Evolutionary conservation across 441 rosid genomes (phyloP).

Genomic region (Dalechampia spathulata): DNA sequence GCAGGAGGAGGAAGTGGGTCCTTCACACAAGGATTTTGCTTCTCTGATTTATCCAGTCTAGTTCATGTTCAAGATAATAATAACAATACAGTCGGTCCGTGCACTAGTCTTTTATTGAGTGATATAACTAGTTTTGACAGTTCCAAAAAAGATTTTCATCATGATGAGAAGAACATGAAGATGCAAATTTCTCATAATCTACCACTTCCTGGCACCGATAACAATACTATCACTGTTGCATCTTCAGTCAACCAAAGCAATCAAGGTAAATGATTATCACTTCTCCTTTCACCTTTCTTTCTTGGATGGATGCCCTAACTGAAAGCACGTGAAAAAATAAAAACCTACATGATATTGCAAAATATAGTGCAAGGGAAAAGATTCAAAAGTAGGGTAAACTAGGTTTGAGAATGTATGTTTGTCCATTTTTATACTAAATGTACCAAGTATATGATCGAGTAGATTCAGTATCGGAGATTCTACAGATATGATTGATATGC

Average conservation of each 20-base stretch:
- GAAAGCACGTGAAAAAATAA: not conserved
- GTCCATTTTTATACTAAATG: slow-evolving; percentile 8
- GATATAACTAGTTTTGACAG: too few species aligned
- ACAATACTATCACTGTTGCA: slow-evolving; percentile 36
- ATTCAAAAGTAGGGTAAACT: slow-evolving; percentile 11
- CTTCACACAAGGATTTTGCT: slow-evolving; percentile 44
- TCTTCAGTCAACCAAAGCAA: slow-evolving; percentile 42
- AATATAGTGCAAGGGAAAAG: not conserved
- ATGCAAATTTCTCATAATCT: slow-evolving; percentile 39
- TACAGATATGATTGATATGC: slow-evolving; percentile 17
- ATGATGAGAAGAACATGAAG: slow-evolving; percentile 30
- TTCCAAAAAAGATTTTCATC: slow-evolving; percentile 36
- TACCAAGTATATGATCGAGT: not conserved
- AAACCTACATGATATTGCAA: too few species aligned
- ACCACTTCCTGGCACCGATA: slow-evolving; percentile 14
- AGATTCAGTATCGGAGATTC: not conserved
- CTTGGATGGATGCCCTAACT: slow-evolving; percentile 3
- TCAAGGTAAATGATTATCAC: slow-evolving; percentile 45
- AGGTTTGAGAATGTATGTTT: slow-evolving; percentile 13
- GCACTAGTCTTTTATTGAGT: too few species aligned
- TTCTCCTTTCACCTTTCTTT: not conserved
- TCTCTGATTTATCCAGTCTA: slow-evolving; percentile 45
- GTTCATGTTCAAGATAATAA: slow-evolving; percentile 34
- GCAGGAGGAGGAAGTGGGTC: too few species aligned
- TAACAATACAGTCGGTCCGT: slow-evolving; percentile 50